Evolutionary conservation across 441 rosid genomes (phyloP).

Genomic region (Cnidoscolus chayamansa): DNA sequence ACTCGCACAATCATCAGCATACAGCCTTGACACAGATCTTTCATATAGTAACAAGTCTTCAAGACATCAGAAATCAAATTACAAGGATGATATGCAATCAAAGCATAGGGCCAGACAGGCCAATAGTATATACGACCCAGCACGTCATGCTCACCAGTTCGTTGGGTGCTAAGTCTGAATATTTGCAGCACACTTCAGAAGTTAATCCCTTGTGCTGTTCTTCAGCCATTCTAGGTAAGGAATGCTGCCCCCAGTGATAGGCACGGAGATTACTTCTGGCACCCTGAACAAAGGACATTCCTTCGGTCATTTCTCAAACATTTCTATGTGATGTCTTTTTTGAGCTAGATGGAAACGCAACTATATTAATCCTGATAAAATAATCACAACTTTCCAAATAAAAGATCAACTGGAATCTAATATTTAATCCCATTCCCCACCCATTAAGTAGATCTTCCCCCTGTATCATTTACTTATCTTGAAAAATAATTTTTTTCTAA

Average conservation of each 20-base stretch:
- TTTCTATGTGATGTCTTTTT: too few species aligned
- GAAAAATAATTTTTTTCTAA: not conserved
- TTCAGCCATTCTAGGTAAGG: conserved; percentile 83
- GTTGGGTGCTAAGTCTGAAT: not conserved
- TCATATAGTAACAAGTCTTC: not conserved
- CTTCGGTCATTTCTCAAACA: not conserved
- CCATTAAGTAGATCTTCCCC: too few species aligned
- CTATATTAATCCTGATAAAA: too few species aligned
- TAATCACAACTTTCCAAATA: too few species aligned
- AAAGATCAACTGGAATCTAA: too few species aligned
- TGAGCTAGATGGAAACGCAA: too few species aligned
- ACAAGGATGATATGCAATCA: conserved; percentile 9
- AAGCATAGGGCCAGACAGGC: conserved; percentile 2
- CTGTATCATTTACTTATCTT: not conserved
- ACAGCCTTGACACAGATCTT: not conserved
- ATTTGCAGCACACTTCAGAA: conserved; percentile 4
- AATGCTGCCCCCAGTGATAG: conserved; percentile 69
- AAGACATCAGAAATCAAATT: not conserved
- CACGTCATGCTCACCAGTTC: not conserved
- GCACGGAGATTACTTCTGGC: conserved; percentile 84
- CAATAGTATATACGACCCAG: conserved; percentile 7
- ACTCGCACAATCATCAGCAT: not conserved
- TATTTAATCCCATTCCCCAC: too few species aligned
- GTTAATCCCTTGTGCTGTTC: conserved; percentile 72
- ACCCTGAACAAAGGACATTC: conserved; percentile 38